phyloP scores from a whole-genome alignment of 2,329 filamentous ascomycete genomes.

The Calonectria honghensis region DNA sequence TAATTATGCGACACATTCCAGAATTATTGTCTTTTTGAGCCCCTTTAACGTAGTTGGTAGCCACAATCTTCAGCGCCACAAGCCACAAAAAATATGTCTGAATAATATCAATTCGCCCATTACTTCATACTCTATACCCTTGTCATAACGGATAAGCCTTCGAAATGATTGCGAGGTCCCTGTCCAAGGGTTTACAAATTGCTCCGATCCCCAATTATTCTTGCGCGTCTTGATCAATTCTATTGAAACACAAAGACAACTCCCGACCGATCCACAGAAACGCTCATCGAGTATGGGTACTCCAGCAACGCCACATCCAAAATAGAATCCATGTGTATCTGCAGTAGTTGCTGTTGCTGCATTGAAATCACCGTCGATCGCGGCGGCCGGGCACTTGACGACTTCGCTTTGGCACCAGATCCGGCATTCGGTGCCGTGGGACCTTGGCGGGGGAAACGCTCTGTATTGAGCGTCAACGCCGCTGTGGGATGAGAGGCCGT shows the following conservation, averaged over 20 bases:
- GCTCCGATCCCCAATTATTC: conserved; percentile 29
- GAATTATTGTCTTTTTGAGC: background rate
- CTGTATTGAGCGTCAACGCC: conserved; percentile 79
- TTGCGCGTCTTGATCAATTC: conserved; percentile 40
- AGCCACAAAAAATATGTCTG: background rate
- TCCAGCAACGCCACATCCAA: conserved; percentile 93
- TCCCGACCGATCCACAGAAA: conserved; percentile 92
- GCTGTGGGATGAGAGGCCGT: conserved; percentile 77
- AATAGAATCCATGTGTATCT: conserved; percentile 90
- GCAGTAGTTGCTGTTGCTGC: conserved; percentile 90
- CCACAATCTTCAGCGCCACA: background rate
- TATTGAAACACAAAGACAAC: conserved; percentile 88
- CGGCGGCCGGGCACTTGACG: conserved; percentile 69
- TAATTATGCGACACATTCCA: background rate
- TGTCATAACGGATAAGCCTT: conserved; percentile 26
- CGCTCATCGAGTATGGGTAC: conserved; percentile 92
- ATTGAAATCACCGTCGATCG: conserved; percentile 89
- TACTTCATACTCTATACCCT: conserved; percentile 33
- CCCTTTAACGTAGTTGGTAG: background rate
- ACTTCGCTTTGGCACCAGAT: conserved; percentile 57
- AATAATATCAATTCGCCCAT: conserved; percentile 3
- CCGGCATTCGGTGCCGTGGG: conserved; percentile 57
- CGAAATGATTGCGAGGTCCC: conserved; percentile 39
- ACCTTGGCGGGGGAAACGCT: conserved; percentile 70
- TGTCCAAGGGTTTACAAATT: conserved; percentile 35